Evolutionary conservation across 1,284 basidiomycete genomes (phyloP).

Genomic region (Xerocomus nothofagi): DNA sequence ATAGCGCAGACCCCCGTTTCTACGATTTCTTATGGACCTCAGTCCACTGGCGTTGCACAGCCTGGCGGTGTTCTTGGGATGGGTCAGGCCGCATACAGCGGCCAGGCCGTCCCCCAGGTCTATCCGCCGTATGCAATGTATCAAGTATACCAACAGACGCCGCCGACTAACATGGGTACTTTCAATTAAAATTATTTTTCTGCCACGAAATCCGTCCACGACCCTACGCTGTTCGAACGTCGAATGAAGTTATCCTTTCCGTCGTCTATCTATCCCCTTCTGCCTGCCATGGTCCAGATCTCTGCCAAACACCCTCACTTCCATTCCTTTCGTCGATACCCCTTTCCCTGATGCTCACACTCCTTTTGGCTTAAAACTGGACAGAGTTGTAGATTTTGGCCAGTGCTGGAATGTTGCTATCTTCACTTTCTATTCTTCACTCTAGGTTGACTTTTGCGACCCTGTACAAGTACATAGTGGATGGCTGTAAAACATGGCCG

Average conservation of each 20-base stretch:
- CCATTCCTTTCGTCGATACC: constrained; percentile 35
- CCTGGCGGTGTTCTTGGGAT: constrained; percentile 59
- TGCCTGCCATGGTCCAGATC: constrained; percentile 28
- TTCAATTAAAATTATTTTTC: constrained; percentile 59
- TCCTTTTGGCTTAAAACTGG: constrained; percentile 30
- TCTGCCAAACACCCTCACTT: constrained; percentile 24
- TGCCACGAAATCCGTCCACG: constrained; percentile 36
- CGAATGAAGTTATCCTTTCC: constrained; percentile 36
- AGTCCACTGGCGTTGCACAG: constrained; percentile 59
- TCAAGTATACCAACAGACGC: constrained; percentile 72
- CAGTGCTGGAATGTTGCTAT: constrained; percentile 39
- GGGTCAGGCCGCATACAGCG: constrained; percentile 62
- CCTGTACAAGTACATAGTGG: constrained; percentile 43
- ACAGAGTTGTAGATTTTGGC: constrained; percentile 29
- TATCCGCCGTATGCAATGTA: constrained; percentile 79
- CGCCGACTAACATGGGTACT: constrained; percentile 68
- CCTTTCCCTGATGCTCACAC: constrained; percentile 23
- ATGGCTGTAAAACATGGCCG: constrained; percentile 42
- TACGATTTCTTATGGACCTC: constrained; percentile 54
- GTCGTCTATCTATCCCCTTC: constrained; percentile 36
- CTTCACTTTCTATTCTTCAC: constrained; percentile 33
- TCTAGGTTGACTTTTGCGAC: constrained; percentile 34
- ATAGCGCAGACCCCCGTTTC: constrained; percentile 44
- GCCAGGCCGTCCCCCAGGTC: constrained; percentile 63
- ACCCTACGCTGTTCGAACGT: constrained; percentile 39